Evolutionary conservation across 129 eudicot genomes (phyloP).

Genomic region (Smallanthus sonchifolius): DNA sequence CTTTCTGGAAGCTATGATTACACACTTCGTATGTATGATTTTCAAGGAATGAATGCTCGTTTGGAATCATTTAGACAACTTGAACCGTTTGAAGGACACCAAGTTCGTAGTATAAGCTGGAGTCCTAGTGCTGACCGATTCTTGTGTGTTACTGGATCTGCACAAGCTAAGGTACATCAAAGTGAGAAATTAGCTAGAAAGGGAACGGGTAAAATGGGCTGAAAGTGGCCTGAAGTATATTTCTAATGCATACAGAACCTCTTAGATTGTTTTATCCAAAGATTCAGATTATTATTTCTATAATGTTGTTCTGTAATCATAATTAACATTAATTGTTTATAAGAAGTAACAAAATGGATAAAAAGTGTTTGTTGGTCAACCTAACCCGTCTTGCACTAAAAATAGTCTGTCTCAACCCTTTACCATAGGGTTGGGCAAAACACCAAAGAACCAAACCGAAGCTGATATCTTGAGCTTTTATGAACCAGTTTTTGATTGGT

Average conservation of each 20-base stretch:
- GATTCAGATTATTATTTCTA: background rate
- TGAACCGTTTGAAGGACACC: conserved; percentile 99
- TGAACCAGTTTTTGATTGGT: background rate
- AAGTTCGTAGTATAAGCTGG: conserved; percentile 96
- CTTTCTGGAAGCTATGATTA: conserved; percentile 97
- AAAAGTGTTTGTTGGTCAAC: background rate
- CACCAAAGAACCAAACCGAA: background rate
- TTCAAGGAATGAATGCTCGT: conserved; percentile 99
- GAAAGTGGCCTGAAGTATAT: background rate
- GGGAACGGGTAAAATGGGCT: background rate
- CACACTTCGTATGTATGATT: conserved; percentile 93
- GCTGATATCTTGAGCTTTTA: background rate
- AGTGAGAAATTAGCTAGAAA: background rate
- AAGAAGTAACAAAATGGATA: background rate
- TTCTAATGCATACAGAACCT: background rate
- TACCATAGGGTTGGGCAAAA: background rate
- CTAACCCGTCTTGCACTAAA: background rate
- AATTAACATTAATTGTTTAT: background rate
- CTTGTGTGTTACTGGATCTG: conserved; percentile 96
- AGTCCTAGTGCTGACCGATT: conserved; percentile 89
- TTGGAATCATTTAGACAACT: conserved; percentile 91
- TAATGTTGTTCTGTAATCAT: background rate
- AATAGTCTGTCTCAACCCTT: background rate
- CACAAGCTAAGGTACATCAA: conserved; percentile 82
- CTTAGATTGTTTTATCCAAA: background rate